Evolutionary conservation across 2,329 filamentous ascomycete species (phyloP), one percentile per base, ranked within the genome.

Genomic region (Neonectria neomacrospora): DNA sequence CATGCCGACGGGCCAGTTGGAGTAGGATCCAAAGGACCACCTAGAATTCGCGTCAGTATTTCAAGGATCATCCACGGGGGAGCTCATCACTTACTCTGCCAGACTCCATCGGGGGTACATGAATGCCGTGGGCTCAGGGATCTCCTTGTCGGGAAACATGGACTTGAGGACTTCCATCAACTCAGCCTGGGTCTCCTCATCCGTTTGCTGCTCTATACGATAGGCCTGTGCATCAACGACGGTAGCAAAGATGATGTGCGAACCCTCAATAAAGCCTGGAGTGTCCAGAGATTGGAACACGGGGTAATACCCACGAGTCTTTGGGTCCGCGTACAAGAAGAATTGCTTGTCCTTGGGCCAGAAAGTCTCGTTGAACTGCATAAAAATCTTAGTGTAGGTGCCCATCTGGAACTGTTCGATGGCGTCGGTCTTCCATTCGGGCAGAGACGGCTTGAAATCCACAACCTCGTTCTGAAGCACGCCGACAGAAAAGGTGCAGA

Each of bases 321-420:
- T 73, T 2, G 80, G 75, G 26, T 82, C 81, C 0, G 82, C 82
- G 55, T 83, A 83, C 0, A 84, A 71, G 61, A 83, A 80, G 65
- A 75, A 84, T 63, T 84, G 75, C 1, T 74, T 79, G n/a, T 80
- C 76, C 1, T 77, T 72, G 0, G 68, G 79, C 90, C 90, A 92
- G 75, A 92, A 92, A 0, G 87, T 85, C 59, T 88, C 80, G 65
- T 88, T 81, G 76, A 91, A 92, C 65, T 91, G 89, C 63, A 90
- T 78, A 77, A 92, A 92, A 64, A 92, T 86, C 73, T 92, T 92
- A 54, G 89, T 92, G 77, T 91, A 92, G 0, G 88, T 91, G 8
- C 86, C 90, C 86, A 92, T 91, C 65, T 82, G 80, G 74, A 91
- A 91, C 34, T 84, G 87, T 3, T 86, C 82, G 51, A 92, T 89